Evolutionary conservation across 805 yeast genomes (phyloP).

Genomic region (Myxozyma neotropica): DNA sequence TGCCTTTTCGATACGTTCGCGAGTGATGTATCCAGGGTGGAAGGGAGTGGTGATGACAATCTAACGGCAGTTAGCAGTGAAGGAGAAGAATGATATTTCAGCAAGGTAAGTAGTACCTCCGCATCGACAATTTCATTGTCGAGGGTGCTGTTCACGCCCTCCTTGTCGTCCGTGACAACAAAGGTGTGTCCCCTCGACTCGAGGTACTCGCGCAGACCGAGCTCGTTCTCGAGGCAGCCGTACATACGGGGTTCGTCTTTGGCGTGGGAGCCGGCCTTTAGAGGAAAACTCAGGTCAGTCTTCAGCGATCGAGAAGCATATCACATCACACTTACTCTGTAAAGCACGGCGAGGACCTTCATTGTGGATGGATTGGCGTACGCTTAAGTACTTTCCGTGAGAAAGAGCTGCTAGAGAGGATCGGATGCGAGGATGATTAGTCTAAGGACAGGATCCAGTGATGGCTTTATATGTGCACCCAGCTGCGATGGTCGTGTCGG

Average conservation of each 20-base stretch:
- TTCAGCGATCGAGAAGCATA: neutral
- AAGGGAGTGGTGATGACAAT: conserved; percentile 79
- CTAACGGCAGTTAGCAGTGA: neutral
- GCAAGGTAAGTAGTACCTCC: conserved; percentile 46
- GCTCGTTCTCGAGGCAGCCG: conserved; percentile 74
- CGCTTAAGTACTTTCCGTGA: no score
- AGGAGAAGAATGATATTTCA: no score
- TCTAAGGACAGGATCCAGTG: neutral
- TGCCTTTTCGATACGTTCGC: conserved; percentile 67
- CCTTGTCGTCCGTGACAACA: conserved; percentile 69
- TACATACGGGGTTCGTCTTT: conserved; percentile 59
- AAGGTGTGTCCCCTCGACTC: conserved; percentile 68
- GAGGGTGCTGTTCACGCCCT: conserved; percentile 58
- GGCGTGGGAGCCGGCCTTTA: conserved; percentile 50
- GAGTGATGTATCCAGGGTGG: conserved; percentile 75
- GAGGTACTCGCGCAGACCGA: conserved; percentile 67
- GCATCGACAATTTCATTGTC: conserved; percentile 71
- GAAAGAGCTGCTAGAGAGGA: neutral
- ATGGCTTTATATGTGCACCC: neutral
- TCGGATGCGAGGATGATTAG: neutral
- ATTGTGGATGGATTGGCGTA: conserved; percentile 13
- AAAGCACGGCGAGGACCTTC: conserved; percentile 45
- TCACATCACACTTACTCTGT: conserved; percentile 25
- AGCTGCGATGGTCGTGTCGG: neutral
- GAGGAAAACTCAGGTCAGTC: neutral